Base-by-base conservation (phyloP, 2,329 filamentous ascomycete species). In the Aspergillus alliaceus region DNA sequence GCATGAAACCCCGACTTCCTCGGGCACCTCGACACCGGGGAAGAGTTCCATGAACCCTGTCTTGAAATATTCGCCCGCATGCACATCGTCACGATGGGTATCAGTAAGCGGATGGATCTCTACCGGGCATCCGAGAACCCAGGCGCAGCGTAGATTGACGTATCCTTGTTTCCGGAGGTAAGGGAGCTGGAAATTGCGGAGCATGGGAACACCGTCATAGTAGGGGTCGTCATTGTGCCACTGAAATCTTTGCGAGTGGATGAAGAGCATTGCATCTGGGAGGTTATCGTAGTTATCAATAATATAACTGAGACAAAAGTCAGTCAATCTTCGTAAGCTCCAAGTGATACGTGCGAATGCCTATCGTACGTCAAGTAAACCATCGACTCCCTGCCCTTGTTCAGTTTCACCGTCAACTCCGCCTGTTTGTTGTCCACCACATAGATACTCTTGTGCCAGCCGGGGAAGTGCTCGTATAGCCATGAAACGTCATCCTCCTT, bases 361-460 rank as follows among this genome's bases (percentile, higher is more conserved):
- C 3, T 12, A 15, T 59, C 73, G 62, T 65, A 78, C 75, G 75
- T 77, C 59, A 78, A 64, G 66, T 77, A 78, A 4, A 74, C 75
- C 75, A 77, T 77, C 6, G 74, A 75, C 59, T 78, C 76, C 51
- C 75, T 69, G 7, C 76, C 76, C 62, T 77, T 77, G 57, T 78
- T 78, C 42, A 64, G 62, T 3, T 78, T 73, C 14, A 85, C 81
- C 0, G 78, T 82, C 59, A 83, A 69, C 20, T 73, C 59, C 3
- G 81, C 80, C 5, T 60, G 61, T 31, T 76, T 71, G 62, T 84
- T 77, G 62, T 86, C 78, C 51, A 82, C 81, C 25, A 84, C 77
- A 66, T 86, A 86, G 57, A 85, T 76, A 57, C 77, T 82, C 66
- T 80, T 79, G 57, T 78, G 74, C 82, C 82, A 84, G 22, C 75